A percentile compares a stretch with the other conserved stretches of the same genome.
These are phyloP conservation scores for Globisporangium cederbergense DNA, from an alignment of 352 stramenopile genomes.

Conservation along the genomic window DNA sequence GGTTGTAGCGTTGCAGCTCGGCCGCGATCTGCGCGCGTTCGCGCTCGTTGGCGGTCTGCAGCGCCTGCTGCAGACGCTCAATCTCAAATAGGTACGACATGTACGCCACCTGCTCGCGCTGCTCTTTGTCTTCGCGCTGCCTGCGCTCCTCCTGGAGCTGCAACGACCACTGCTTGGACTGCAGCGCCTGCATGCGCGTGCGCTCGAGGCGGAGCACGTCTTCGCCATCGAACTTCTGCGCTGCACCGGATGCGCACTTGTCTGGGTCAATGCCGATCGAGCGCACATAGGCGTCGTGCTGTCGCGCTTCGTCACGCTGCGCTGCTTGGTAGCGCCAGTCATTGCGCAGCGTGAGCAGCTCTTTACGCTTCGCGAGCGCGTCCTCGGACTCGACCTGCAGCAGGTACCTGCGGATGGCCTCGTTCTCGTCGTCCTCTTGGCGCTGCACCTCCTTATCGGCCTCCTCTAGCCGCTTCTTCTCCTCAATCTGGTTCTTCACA, in stretches of 20 bases:
- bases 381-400: slow-evolving; percentile 77
- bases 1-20: slow-evolving; percentile 58
- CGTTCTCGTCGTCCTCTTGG: slow-evolving; percentile 47
- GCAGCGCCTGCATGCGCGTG: slow-evolving; percentile 55
- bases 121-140: slow-evolving; percentile 35
- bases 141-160: slow-evolving; percentile 51
- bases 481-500: slow-evolving; percentile 71
- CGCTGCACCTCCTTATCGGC: slow-evolving; percentile 40
- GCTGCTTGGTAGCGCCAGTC: slow-evolving; percentile 55
- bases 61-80: slow-evolving; percentile 45
- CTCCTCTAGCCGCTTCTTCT: slow-evolving; percentile 52
- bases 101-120: slow-evolving; percentile 37
- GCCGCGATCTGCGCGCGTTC: slow-evolving; percentile 41
- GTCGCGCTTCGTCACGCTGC: slow-evolving; percentile 24
- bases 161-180: slow-evolving; percentile 67
- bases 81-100: slow-evolving; percentile 52
- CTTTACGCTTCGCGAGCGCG: slow-evolving; percentile 49
- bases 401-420: slow-evolving; percentile 68
- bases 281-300: slow-evolving; percentile 29
- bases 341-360: slow-evolving; percentile 61
- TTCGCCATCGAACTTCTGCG: slow-evolving; percentile 72
- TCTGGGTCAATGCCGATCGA: slow-evolving; percentile 50
- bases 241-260: slow-evolving; percentile 42
- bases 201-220: slow-evolving; percentile 54
- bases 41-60: slow-evolving; percentile 53